Conservation (phyloP, 164 flowering plant species). For the Buxus sempervirens region DNA sequence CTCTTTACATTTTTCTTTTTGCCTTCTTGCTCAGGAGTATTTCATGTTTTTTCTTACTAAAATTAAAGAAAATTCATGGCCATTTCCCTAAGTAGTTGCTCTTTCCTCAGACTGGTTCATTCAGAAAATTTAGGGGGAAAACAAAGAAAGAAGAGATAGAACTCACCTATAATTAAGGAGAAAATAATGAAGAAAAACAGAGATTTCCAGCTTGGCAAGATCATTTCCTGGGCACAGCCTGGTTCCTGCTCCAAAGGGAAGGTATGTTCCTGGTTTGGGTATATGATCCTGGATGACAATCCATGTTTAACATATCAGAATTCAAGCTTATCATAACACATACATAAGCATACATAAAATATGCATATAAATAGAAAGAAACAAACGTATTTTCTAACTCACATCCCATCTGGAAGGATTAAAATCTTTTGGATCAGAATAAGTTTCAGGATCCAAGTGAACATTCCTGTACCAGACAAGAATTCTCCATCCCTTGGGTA, state of each 20-base stretch:
- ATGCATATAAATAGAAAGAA: neutral
- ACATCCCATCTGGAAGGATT: slow-evolving; percentile 96
- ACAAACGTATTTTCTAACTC: slow-evolving; percentile 23
- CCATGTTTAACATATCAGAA: slow-evolving; percentile 1
- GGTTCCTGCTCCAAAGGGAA: slow-evolving; percentile 84
- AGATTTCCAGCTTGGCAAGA: slow-evolving; percentile 83
- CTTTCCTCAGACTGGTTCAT: neutral
- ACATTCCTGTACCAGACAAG: slow-evolving; percentile 77
- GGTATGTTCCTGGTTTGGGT: slow-evolving; percentile 67
- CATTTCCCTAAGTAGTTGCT: neutral
- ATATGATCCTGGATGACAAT: slow-evolving; percentile 29
- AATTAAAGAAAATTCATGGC: neutral
- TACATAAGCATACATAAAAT: neutral
- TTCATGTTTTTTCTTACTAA: neutral
- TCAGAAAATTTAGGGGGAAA: neutral
- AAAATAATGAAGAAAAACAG: slow-evolving; percentile 78
- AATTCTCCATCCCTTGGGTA: slow-evolving; percentile 89
- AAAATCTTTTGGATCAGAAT: slow-evolving; percentile 57
- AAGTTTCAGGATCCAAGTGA: slow-evolving; percentile 69
- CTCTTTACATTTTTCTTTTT: neutral
- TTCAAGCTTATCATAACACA: neutral
- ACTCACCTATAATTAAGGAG: slow-evolving; percentile 67
- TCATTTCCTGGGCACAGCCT: slow-evolving; percentile 93
- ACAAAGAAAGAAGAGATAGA: neutral
- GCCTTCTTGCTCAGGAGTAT: neutral